A percentile compares a stretch with the other conserved stretches of the same genome.
phyloP scores from a whole-genome alignment of 1,139 yeast genomes.

The Candida mesenterica region DNA sequence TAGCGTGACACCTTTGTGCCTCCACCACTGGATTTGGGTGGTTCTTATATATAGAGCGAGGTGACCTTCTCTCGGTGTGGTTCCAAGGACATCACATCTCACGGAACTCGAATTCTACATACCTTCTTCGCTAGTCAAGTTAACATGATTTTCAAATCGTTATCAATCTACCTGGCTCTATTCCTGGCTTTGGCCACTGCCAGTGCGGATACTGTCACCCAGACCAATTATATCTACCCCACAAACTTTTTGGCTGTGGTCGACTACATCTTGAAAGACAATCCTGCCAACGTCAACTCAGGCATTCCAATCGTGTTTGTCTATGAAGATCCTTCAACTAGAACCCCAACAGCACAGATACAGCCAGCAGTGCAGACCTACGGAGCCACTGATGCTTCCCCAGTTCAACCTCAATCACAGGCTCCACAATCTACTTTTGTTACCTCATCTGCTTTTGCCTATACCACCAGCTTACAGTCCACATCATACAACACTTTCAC shows the following conservation, averaged over 20 bases:
- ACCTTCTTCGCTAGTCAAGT: too few species aligned
- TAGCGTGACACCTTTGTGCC: too few species aligned
- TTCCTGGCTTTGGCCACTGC: constrained; percentile 10
- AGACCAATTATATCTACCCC: constrained; percentile 33
- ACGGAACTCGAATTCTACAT: too few species aligned
- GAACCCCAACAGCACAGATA: not conserved
- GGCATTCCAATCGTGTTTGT: constrained; percentile 38
- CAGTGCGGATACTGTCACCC: constrained; percentile 26
- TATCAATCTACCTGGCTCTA: constrained; percentile 14
- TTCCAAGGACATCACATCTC: too few species aligned
- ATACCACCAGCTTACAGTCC: constrained; percentile 18
- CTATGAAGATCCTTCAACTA: constrained; percentile 13
- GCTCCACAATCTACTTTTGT: constrained; percentile 1
- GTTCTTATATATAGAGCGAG: too few species aligned
- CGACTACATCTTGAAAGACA: constrained; percentile 21
- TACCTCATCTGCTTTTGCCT: constrained; percentile 11
- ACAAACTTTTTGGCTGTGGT: constrained; percentile 26
- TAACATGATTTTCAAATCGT: constrained; percentile 16
- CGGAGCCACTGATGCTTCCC: constrained; percentile 1
- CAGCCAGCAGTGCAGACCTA: too few species aligned
- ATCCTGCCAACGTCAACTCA: constrained; percentile 21
- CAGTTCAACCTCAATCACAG: too few species aligned
- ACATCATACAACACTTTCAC: constrained; percentile 10
- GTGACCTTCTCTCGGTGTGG: too few species aligned
- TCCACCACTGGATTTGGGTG: too few species aligned